Evolutionary conservation across 2,329 filamentous ascomycete species (phyloP).

Genomic region (Monosporascus cannonballus): DNA sequence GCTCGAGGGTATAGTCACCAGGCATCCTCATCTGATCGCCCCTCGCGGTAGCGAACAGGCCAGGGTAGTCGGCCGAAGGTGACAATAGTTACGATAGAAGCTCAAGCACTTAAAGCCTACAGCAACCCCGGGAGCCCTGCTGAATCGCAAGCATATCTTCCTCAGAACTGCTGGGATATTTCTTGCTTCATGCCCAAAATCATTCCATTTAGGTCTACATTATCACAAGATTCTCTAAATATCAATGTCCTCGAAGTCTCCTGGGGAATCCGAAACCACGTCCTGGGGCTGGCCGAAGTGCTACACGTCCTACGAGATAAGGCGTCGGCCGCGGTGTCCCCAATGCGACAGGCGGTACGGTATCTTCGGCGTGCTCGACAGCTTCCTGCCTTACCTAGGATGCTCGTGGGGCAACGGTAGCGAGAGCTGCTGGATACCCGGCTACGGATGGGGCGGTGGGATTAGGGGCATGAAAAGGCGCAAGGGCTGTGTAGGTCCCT

Average conservation of each 20-base stretch:
- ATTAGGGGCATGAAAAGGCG: conserved; percentile 9
- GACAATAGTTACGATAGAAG: too few relatives aligned
- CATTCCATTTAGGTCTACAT: too few relatives aligned
- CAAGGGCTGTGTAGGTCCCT: conserved; percentile 14
- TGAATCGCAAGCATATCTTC: too few relatives aligned
- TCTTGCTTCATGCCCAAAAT: too few relatives aligned
- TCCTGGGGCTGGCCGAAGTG: neutral
- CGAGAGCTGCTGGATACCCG: neutral
- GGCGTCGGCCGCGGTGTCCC: neutral
- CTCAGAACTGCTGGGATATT: too few relatives aligned
- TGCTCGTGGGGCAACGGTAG: conserved; percentile 1
- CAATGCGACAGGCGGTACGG: conserved; percentile 3
- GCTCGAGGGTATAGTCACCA: too few relatives aligned
- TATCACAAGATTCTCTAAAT: neutral
- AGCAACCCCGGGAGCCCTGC: too few relatives aligned
- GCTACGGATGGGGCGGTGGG: conserved; percentile 8
- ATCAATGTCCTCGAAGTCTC: neutral
- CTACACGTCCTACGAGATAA: conserved; percentile 6
- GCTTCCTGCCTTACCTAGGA: neutral
- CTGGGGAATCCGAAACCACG: neutral
- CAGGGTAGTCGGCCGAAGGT: too few relatives aligned
- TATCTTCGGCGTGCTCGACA: neutral
- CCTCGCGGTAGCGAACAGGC: too few relatives aligned
- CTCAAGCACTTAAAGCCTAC: too few relatives aligned
- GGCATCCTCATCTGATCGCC: too few relatives aligned